phyloP scores from a whole-genome alignment of 2,329 filamentous ascomycete species.

The Cordyceps militaris region DNA sequence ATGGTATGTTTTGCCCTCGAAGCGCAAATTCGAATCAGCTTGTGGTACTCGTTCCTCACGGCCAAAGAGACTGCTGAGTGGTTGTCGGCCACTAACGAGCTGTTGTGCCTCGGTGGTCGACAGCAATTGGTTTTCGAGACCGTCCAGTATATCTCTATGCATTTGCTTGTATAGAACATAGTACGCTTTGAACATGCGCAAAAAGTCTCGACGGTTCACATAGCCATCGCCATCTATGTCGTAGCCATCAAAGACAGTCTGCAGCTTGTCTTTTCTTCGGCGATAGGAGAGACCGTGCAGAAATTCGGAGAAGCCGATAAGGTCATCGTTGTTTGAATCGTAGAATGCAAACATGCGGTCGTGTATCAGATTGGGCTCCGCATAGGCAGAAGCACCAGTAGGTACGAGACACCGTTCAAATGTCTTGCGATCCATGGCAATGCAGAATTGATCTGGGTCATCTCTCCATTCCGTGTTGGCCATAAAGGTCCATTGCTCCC shows the following conservation, averaged over 20 bases:
- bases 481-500: slow-evolving; percentile 95
- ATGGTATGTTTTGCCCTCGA: slow-evolving; percentile 60
- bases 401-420: slow-evolving; percentile 89
- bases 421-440: slow-evolving; percentile 86
- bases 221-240: slow-evolving; percentile 85
- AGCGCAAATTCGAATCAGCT: slow-evolving; percentile 48
- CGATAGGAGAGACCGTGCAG: slow-evolving; percentile 70
- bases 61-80: slow-evolving; percentile 67
- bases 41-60: slow-evolving; percentile 62
- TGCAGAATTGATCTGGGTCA: slow-evolving; percentile 68
- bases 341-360: slow-evolving; percentile 97
- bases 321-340: slow-evolving; percentile 78
- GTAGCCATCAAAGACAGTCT: slow-evolving; percentile 77
- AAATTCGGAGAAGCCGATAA: slow-evolving; percentile 92
- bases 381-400: slow-evolving; percentile 69
- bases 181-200: slow-evolving; percentile 87
- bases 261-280: slow-evolving; percentile 61
- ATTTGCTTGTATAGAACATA: slow-evolving; percentile 87
- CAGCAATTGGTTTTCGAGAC: slow-evolving; percentile 70
- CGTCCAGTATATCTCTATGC: slow-evolving; percentile 74
- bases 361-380: slow-evolving; percentile 81
- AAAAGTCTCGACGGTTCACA: slow-evolving; percentile 77
- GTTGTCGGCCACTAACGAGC: slow-evolving; percentile 66
- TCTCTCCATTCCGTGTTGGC: slow-evolving; percentile 77
- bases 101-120: slow-evolving; percentile 70